Conservation (phyloP, 805 yeast species). For the Lipomyces mesembrius region DNA sequence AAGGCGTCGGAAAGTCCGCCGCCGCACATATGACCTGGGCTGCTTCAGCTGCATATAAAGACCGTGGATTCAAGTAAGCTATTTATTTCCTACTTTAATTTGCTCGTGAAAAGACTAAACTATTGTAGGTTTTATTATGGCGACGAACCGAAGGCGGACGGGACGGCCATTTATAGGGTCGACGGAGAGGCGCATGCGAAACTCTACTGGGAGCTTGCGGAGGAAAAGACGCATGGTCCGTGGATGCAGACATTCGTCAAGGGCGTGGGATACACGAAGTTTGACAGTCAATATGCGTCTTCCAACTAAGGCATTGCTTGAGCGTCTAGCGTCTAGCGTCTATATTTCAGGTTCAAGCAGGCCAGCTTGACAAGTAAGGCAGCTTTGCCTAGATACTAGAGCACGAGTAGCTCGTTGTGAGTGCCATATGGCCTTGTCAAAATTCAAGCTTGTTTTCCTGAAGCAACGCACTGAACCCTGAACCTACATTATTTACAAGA, state of each 20-base stretch:
- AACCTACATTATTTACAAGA: too few species aligned
- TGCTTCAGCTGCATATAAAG: slow-evolving; percentile 15
- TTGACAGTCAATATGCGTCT: too few species aligned
- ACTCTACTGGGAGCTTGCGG: slow-evolving; percentile 7
- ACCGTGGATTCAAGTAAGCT: slow-evolving; percentile 10
- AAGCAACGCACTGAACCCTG: too few species aligned
- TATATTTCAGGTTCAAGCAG: too few species aligned
- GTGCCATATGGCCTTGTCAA: too few species aligned
- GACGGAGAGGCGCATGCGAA: slow-evolving; percentile 17
- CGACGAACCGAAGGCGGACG: slow-evolving; percentile 13
- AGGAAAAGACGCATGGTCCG: slow-evolving; percentile 13
- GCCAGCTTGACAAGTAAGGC: too few species aligned
- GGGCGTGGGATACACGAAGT: slow-evolving; percentile 14
- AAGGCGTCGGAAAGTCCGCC: slow-evolving; percentile 11
- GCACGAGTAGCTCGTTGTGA: too few species aligned
- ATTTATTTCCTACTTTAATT: neutral
- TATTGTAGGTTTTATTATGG: slow-evolving; percentile 13
- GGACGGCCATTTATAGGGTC: slow-evolving; percentile 10
- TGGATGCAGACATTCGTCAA: slow-evolving; percentile 16
- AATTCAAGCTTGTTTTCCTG: too few species aligned
- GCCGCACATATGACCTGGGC: slow-evolving; percentile 14
- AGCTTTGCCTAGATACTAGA: too few species aligned
- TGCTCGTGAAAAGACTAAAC: slow-evolving; percentile 4
- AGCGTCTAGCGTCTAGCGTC: too few species aligned
- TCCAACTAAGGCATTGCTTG: too few species aligned